phyloP scores from a whole-genome alignment of 176 grass and related monocot genomes.

The Bothriochloa decipiens region DNA sequence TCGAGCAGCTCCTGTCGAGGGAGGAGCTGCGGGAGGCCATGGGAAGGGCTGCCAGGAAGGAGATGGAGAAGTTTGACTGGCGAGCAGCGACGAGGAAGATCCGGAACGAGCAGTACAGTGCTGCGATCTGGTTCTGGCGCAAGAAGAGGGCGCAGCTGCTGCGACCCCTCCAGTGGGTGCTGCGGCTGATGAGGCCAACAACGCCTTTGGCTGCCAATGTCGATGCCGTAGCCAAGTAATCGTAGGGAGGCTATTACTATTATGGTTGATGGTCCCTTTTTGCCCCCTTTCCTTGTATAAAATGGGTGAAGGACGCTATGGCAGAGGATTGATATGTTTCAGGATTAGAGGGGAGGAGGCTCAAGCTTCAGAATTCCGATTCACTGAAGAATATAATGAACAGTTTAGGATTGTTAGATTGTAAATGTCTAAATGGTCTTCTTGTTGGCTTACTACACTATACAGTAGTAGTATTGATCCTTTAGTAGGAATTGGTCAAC shows the following conservation, averaged over 20 bases:
- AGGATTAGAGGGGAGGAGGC: neutral
- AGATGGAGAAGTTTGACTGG: constrained; percentile 81
- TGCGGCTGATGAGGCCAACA: constrained; percentile 11
- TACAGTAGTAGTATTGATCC: neutral
- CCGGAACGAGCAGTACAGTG: constrained; percentile 69
- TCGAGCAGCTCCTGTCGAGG: constrained; percentile 49
- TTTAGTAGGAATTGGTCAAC: neutral
- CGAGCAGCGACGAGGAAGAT: constrained; percentile 60
- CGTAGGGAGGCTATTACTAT: neutral
- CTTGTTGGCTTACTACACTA: neutral
- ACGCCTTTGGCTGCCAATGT: neutral
- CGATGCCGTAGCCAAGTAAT: neutral
- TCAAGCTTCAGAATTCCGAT: neutral
- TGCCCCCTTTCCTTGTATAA: neutral
- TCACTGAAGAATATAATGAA: neutral
- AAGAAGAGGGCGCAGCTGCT: constrained; percentile 62
- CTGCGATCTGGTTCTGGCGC: constrained; percentile 69
- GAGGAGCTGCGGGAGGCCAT: constrained; percentile 54
- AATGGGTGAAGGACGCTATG: neutral
- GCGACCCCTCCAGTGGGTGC: constrained; percentile 55
- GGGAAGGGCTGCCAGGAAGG: constrained; percentile 62
- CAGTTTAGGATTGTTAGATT: neutral
- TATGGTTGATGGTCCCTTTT: neutral
- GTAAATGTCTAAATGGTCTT: neutral
- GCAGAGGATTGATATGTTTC: neutral